These are phyloP conservation scores for Pterocarpus santalinus DNA, from an alignment of 306 rosid genomes.

Conservation along the genomic window DNA sequence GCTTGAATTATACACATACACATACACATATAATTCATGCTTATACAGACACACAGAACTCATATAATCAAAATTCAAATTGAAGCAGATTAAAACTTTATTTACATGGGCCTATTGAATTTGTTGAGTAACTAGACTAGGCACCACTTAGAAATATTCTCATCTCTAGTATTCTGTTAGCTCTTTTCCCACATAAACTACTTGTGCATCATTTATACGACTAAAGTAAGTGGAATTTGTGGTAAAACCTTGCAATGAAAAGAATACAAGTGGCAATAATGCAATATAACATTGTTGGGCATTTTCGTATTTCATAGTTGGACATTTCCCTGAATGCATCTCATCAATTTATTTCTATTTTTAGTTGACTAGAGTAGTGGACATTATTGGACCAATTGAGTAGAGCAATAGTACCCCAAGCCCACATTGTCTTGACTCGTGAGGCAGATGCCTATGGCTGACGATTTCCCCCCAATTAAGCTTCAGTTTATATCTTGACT, in stretches of 20 bases:
- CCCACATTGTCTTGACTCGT: background rate
- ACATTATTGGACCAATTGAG: background rate
- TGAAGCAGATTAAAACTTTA: too few relatives aligned
- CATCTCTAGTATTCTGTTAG: too few relatives aligned
- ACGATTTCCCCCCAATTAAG: background rate
- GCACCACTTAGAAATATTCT: too few relatives aligned
- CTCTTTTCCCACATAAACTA: too few relatives aligned
- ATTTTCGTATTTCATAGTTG: background rate
- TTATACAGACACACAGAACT: too few relatives aligned
- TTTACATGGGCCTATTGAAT: too few relatives aligned
- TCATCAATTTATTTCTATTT: background rate
- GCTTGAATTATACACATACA: too few relatives aligned
- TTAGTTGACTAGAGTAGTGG: background rate
- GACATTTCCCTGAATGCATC: background rate
- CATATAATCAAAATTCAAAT: too few relatives aligned
- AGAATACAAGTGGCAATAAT: background rate
- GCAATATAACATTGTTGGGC: background rate
- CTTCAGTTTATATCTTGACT: background rate
- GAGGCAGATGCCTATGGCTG: background rate
- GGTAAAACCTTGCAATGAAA: background rate
- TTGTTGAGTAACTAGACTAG: too few relatives aligned
- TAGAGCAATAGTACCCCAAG: background rate
- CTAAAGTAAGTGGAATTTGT: background rate
- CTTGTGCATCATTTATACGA: too few relatives aligned
- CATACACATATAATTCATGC: too few relatives aligned